These are phyloP conservation scores for Cystobasidium ongulense DNA, from an alignment of 768 basidiomycete genomes.

Conservation along the genomic window DNA sequence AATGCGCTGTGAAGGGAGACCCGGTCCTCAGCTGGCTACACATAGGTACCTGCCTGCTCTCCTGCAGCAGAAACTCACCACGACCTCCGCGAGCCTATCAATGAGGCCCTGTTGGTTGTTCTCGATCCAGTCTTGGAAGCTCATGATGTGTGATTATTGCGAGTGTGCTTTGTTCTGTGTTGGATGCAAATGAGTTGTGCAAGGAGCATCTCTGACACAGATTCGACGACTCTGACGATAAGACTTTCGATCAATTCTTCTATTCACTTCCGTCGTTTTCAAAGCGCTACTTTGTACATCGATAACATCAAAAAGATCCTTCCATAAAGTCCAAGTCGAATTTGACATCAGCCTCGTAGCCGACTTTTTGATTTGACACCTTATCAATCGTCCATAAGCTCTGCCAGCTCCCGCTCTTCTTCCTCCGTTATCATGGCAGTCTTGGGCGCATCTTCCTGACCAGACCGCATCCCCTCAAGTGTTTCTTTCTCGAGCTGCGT, in stretches of 20 bases:
- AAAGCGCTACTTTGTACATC: neutral
- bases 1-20: slow-evolving; percentile 34
- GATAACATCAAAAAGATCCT: neutral
- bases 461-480: neutral
- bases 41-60: neutral
- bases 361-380: too few species aligned
- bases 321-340: too few species aligned
- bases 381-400: slow-evolving; percentile 11
- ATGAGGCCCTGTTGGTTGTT: slow-evolving; percentile 66
- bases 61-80: slow-evolving; percentile 39
- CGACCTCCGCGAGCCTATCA: slow-evolving; percentile 60
- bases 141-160: neutral
- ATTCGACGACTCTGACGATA: neutral
- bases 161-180: neutral
- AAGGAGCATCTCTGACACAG: neutral
- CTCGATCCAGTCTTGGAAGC: slow-evolving; percentile 53
- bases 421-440: slow-evolving; percentile 6
- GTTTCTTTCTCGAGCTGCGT: slow-evolving; percentile 1
- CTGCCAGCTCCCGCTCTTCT: slow-evolving; percentile 27
- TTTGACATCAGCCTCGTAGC: too few species aligned
- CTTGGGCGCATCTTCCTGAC: neutral
- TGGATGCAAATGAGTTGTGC: neutral
- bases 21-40: neutral
- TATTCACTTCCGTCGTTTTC: neutral
- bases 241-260: neutral